Conservation (phyloP, 2,329 filamentous ascomycete genomes). For the Trichoderma hamatum region DNA sequence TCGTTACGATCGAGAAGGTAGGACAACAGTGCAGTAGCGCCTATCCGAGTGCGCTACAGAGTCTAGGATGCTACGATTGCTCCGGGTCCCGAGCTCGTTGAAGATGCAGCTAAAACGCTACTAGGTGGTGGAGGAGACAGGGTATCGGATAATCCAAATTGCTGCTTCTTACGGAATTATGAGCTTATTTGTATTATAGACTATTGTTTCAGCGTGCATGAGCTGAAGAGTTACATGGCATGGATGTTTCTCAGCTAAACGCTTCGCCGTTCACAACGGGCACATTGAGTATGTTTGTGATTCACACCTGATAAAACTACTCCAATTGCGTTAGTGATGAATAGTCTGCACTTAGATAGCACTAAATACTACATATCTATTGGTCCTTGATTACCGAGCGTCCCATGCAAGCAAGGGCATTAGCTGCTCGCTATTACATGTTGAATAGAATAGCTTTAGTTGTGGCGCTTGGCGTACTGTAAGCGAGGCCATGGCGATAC, state of each 20-base stretch:
- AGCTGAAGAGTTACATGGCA: neutral
- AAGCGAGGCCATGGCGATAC: neutral
- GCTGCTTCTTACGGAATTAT: neutral
- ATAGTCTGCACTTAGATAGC: too few relatives aligned
- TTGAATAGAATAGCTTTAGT: neutral
- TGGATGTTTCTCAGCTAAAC: neutral
- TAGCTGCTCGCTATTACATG: neutral
- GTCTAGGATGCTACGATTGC: neutral
- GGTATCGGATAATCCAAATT: neutral
- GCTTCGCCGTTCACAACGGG: neutral
- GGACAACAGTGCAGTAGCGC: conserved; percentile 2
- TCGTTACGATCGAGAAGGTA: neutral
- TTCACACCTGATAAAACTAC: neutral
- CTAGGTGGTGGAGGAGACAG: neutral
- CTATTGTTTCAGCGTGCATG: neutral
- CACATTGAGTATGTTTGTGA: neutral
- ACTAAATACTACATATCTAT: too few relatives aligned
- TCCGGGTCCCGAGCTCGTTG: neutral
- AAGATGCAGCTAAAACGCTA: neutral
- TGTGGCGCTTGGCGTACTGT: neutral
- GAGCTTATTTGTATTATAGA: neutral
- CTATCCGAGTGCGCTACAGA: neutral
- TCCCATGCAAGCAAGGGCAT: too few relatives aligned
- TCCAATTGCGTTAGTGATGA: neutral
- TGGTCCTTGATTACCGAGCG: too few relatives aligned